Conservation (phyloP, 1,139 yeast species). For the Spathaspora jeffriesii region DNA sequence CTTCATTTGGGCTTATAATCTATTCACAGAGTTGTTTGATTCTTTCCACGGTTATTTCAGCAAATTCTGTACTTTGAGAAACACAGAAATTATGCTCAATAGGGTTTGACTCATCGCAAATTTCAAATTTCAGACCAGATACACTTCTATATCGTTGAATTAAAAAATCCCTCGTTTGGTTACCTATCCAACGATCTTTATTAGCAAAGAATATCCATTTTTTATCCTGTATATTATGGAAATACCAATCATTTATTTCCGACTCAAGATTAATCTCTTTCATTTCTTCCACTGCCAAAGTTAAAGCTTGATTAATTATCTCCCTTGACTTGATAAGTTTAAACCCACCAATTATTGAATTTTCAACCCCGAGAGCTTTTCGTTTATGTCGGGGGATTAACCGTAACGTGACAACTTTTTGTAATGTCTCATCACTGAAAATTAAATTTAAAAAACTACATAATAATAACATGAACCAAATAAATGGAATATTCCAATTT, state of each 20-base stretch:
- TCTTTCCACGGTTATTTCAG: conserved; percentile 35
- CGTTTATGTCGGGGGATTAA: neutral
- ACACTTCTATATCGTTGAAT: conserved; percentile 33
- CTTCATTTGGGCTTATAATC: neutral
- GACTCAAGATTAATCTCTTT: conserved; percentile 40
- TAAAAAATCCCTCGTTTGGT: conserved; percentile 44
- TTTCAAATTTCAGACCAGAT: conserved; percentile 26
- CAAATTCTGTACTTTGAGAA: conserved; percentile 52
- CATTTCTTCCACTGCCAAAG: conserved; percentile 62
- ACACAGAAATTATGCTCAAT: conserved; percentile 62
- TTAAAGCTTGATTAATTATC: conserved; percentile 53
- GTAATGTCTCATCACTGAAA: conserved; percentile 2
- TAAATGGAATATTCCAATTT: conserved; percentile 29
- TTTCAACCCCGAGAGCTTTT: conserved; percentile 23
- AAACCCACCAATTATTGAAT: conserved; percentile 44
- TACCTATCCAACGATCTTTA: conserved; percentile 63
- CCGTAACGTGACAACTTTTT: neutral
- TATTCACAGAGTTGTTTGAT: conserved; percentile 8
- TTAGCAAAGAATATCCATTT: conserved; percentile 61
- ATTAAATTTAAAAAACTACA: conserved; percentile 18
- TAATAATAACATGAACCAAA: conserved; percentile 24
- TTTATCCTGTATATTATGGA: conserved; percentile 21
- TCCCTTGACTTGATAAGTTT: conserved; percentile 38
- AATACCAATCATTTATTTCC: conserved; percentile 50
- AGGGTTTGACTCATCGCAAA: conserved; percentile 24